These are phyloP conservation scores for Lentinus brumalis DNA, from an alignment of 768 basidiomycete species.

Conservation along the genomic window DNA sequence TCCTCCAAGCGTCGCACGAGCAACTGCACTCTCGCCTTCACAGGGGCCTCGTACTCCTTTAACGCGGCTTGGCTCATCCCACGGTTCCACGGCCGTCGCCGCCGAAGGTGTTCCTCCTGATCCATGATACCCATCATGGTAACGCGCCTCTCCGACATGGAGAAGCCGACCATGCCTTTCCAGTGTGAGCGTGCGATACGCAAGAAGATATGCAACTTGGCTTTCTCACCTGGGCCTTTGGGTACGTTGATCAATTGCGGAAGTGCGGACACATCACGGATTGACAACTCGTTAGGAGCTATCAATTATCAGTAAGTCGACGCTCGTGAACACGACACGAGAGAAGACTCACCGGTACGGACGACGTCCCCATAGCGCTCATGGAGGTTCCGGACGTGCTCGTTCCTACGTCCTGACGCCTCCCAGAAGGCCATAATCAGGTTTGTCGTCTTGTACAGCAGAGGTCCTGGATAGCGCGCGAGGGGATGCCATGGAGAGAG, in stretches of 20 bases:
- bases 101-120: conserved; percentile 41
- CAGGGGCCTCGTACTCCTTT: conserved; percentile 46
- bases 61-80: conserved; percentile 48
- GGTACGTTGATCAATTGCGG: conserved; percentile 37
- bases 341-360: conserved; percentile 33
- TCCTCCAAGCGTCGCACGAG: conserved; percentile 39
- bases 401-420: conserved; percentile 14
- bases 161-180: neutral
- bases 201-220: neutral
- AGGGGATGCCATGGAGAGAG: conserved; percentile 28
- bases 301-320: neutral
- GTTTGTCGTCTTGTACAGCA: conserved; percentile 17
- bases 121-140: conserved; percentile 7
- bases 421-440: conserved; percentile 7
- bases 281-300: conserved; percentile 53
- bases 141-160: conserved; percentile 8
- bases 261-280: conserved; percentile 28
- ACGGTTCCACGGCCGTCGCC: conserved; percentile 50
- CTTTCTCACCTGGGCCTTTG: conserved; percentile 39
- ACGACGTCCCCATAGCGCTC: conserved; percentile 40
- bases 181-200: conserved; percentile 21
- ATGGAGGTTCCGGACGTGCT: conserved; percentile 30
- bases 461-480: conserved; percentile 27
- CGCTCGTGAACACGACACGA: neutral
- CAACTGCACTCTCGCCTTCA: conserved; percentile 40